Base-by-base conservation (phyloP, 345 rosid genomes). In the Fremontodendron californicum region DNA sequence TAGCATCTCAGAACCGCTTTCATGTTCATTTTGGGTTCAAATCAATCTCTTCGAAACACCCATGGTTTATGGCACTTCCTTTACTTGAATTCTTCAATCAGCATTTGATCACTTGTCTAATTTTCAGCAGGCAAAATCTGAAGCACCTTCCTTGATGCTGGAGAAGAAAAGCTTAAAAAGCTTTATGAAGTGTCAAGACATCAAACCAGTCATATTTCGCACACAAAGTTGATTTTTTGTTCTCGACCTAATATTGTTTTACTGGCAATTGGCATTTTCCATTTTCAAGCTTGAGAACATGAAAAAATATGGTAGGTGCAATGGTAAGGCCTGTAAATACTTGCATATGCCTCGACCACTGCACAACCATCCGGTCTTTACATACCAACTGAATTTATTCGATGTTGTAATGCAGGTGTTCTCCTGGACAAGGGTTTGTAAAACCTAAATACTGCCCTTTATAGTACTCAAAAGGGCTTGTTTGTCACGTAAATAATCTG, bases 251-350 rank as follows among this genome's bases (percentile, higher is more conserved):
- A 37, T 35, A 46, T 7, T 46, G 8, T 51, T 33, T 35, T 76
- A 55, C 75, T 29, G 16, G 64, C 71, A 18, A 18, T 33, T 61
- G 81, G 57, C 52, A 42, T 46, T 78, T 68, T 75, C 29, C 48
- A 39, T 45, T 65, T 57, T 64, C 70, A 55, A 71, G 68, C 71
- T 61, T 42, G 31, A 68, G 73, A 42, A 10, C 55, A 29, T 39
- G 61, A 65, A 55, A n/a, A 52, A 45, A 49, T n/a, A 58, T 73
- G 23, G 58, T 25, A 57, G 78, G 62, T 63, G 48, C 77, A 51
- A 51, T 49, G 76, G 75, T 40, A 62, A 49, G 78, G 80, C 60
- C 48, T 84, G 84, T 84, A 82, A 64, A 82, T 82, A 80, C 60
- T 43, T 54, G 11, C 73, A 21, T 73, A 39, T 43, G 64, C 82